Evolutionary conservation across 2,329 filamentous ascomycete species (phyloP).

Genomic region (Neofusicoccum cordaticola): DNA sequence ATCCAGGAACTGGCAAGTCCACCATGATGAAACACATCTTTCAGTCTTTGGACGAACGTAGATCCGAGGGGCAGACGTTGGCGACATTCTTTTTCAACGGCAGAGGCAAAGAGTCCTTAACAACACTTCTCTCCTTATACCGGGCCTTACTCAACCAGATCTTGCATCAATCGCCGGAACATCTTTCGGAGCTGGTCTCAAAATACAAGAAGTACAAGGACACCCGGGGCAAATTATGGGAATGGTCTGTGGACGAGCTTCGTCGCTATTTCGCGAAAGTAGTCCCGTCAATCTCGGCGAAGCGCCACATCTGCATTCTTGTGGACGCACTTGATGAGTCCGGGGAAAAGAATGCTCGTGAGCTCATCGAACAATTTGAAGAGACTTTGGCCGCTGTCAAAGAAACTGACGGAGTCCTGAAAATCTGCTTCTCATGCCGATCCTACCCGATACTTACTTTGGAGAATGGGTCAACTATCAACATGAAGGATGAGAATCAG

Average conservation of each 20-base stretch:
- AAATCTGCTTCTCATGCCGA: background rate
- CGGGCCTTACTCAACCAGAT: background rate
- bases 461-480: too few relatives aligned
- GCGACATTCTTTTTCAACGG: too few relatives aligned
- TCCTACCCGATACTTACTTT: background rate
- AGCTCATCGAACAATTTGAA: background rate
- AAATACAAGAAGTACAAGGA: too few relatives aligned
- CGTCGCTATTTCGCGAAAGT: background rate
- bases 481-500: too few relatives aligned
- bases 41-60: too few relatives aligned
- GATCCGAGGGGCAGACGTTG: too few relatives aligned
- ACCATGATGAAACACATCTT: too few relatives aligned
- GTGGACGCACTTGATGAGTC: background rate
- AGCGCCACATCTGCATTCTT: background rate
- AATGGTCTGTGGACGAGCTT: background rate
- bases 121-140: background rate
- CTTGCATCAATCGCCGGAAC: background rate
- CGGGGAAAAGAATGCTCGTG: background rate
- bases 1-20: too few relatives aligned
- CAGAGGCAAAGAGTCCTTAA: too few relatives aligned
- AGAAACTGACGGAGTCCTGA: fast-evolving
- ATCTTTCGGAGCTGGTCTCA: too few relatives aligned
- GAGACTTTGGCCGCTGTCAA: background rate
- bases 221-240: too few relatives aligned
- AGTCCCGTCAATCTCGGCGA: background rate